phyloP scores from a whole-genome alignment of 2,329 filamentous ascomycete genomes.

The Dryadomyces quercivorus region DNA sequence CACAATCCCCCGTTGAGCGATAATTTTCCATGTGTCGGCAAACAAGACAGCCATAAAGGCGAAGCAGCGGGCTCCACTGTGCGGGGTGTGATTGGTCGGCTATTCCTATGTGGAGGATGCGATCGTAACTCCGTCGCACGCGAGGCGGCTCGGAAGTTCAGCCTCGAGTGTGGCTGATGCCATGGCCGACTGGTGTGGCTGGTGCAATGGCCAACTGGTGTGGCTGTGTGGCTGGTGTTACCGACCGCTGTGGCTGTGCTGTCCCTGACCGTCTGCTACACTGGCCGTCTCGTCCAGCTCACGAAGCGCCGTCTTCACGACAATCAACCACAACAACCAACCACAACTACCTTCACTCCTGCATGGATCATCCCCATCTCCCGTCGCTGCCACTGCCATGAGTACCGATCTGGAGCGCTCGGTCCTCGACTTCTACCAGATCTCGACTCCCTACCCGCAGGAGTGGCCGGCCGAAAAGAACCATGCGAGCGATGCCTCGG shows the following conservation, averaged over 20 bases:
- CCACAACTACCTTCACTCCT: background rate
- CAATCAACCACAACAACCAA: background rate
- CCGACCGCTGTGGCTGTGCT: no score
- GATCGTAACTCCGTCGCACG: conserved; percentile 13
- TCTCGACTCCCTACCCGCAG: conserved; percentile 63
- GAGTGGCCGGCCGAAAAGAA: conserved; percentile 82
- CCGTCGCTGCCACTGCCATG: conserved; percentile 26
- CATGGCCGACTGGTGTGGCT: no score
- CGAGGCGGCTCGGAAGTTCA: conserved; percentile 8
- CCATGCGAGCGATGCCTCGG: conserved; percentile 47
- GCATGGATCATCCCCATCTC: background rate
- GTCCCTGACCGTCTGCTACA: no score
- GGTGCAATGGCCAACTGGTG: no score
- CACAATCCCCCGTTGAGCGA: conserved; percentile 7
- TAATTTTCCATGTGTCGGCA: conserved; percentile 12
- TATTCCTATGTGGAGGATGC: background rate
- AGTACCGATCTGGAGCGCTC: conserved; percentile 57
- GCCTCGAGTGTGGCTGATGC: background rate
- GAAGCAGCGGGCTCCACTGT: background rate
- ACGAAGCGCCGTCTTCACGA: no score
- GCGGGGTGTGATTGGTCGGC: conserved; percentile 3
- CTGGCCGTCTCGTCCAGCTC: no score
- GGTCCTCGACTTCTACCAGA: conserved; percentile 81
- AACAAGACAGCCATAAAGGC: conserved; percentile 3
- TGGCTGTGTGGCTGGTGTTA: no score